Evolutionary conservation across 2,329 filamentous ascomycete species (phyloP), one percentile per base, ranked within the genome.

Genomic region (Shiraia bambusicola): DNA sequence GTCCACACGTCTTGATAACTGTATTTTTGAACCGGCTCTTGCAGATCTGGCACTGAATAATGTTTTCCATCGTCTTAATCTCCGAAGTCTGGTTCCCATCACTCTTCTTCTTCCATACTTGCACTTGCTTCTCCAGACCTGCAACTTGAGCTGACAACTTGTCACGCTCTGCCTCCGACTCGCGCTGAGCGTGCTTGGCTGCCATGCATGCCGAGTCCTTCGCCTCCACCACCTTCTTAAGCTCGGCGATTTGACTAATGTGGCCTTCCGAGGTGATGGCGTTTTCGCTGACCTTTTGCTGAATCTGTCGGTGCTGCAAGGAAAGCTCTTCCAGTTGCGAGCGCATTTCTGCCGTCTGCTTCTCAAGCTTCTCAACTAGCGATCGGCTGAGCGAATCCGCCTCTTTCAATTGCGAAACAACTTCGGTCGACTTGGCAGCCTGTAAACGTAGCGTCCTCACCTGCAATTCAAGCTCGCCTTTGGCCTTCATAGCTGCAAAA

Each of bases 11-110:
- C 72, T 93, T 94, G 67, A 98, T 80, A 8, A 86, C 86, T 1
- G 91, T 95, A 63, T 97, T 89, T 71, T 97, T 97, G 74, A 96
- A 91, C 55, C 92, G 88, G 61, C 83, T 86, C 56, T 89, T 88
- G 73, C 94, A 98, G 36, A 97, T 88, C 9, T 89, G 88, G 74
- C 93, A 98, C 37, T 95, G 82, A 24, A 88, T 86, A 69, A 93
- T 79, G 60, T 79, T 42, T 69, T 92, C 81, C 60, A 96, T 78
- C 76, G 89, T 86, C 63, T 92, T 87, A 64, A 90, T 87, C 58
- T 91, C 87, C 25, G 87, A 84, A 11, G 86, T 88, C 40, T 84
- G 87, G 68, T 91, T 92, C 65, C 84, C 87, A 46, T 87, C 72
- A 50, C 84, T 84, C 75, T 93, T 93, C 58, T 80, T 80, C 73